Percentiles rank a stretch among this genome's conserved stretches.
phyloP scores from a whole-genome alignment of 2,329 filamentous ascomycete species.

The Ceratocystis lukuohia region DNA sequence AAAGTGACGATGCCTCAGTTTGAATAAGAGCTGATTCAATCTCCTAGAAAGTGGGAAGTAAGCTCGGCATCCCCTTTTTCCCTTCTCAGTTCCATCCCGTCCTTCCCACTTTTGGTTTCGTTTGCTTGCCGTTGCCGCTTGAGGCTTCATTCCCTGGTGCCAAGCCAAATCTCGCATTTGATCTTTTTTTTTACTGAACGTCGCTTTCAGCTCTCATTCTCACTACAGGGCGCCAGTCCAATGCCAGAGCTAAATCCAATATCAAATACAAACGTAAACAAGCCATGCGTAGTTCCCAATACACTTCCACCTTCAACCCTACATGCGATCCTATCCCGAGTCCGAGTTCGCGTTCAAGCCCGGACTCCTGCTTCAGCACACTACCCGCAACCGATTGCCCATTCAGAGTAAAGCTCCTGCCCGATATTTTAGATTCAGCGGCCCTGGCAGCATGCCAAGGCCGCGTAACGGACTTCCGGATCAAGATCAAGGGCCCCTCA shows the following conservation, averaged over 20 bases:
- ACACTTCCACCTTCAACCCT: neutral
- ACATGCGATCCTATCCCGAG: neutral
- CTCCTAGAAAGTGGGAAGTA: no score
- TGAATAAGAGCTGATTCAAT: no score
- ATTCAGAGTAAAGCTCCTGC: neutral
- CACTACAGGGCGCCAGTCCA: neutral
- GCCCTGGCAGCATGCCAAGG: neutral
- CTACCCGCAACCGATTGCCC: neutral
- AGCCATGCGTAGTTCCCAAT: neutral
- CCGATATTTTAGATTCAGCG: neutral
- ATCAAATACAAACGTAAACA: neutral
- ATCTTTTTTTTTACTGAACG: neutral
- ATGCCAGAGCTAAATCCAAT: neutral
- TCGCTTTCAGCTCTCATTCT: neutral
- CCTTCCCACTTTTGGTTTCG: no score
- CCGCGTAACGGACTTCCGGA: slow-evolving; percentile 2
- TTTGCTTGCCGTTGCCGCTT: no score
- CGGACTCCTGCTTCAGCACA: neutral
- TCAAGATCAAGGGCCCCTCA: neutral
- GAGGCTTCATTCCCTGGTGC: no score
- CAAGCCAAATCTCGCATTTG: neutral
- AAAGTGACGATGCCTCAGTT: no score
- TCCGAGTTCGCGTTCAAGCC: neutral
- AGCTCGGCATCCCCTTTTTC: no score
- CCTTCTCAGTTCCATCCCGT: no score